phyloP scores from a whole-genome alignment of 495 filamentous ascomycete genomes.

The Barbatosphaeria neglecta region DNA sequence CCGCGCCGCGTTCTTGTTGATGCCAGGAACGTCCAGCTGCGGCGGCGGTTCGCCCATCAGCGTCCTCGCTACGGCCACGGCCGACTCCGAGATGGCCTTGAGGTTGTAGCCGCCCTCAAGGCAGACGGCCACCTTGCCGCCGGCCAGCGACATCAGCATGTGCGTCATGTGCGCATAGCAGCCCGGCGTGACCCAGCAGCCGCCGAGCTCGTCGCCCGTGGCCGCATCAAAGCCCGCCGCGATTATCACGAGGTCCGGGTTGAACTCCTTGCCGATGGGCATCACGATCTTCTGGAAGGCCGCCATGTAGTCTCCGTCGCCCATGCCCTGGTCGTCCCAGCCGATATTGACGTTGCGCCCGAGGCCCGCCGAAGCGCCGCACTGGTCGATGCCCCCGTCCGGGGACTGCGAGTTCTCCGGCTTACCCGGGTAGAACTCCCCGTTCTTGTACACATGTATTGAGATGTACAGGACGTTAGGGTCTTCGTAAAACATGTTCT shows the following conservation, averaged over 20 bases:
- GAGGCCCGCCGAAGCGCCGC: conserved; percentile 58
- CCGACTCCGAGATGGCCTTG: conserved; percentile 79
- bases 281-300: conserved; percentile 97
- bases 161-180: conserved; percentile 99
- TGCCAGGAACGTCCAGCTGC: conserved; percentile 38
- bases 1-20: conserved; percentile 36
- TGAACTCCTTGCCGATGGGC: conserved; percentile 86
- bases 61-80: conserved; percentile 79
- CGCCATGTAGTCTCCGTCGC: conserved; percentile 90
- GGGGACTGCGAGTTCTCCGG: conserved; percentile 44
- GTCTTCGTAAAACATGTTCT: conserved; percentile 88
- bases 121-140: conserved; percentile 83
- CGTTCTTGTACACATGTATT: conserved; percentile 75
- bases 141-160: conserved; percentile 93
- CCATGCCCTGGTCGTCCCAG: conserved; percentile 87
- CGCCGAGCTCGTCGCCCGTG: conserved; percentile 80
- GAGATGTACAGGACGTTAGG: conserved; percentile 96
- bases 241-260: conserved; percentile 90
- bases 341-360: conserved; percentile 95
- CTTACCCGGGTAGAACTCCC: conserved; percentile 74
- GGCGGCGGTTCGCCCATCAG: conserved; percentile 92
- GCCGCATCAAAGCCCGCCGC: conserved; percentile 96
- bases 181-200: conserved; percentile 77
- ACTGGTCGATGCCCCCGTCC: conserved; percentile 63
- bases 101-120: conserved; percentile 96